phyloP scores from a whole-genome alignment of 768 basidiomycete genomes.

The Termitomyces sp. region DNA sequence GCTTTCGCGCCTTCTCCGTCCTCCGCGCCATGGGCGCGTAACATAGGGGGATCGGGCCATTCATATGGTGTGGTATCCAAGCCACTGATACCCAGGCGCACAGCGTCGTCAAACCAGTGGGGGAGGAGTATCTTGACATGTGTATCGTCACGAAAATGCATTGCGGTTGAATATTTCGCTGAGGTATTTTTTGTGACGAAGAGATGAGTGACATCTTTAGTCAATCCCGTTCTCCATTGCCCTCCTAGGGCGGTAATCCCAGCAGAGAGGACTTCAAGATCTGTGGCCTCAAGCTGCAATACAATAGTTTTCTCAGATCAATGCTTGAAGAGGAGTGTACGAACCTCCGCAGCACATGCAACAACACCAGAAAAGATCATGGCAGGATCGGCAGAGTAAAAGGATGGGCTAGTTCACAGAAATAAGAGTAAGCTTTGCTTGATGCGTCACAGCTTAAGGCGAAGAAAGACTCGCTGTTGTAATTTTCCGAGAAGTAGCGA shows the following conservation, averaged over 20 bases:
- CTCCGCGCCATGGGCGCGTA: slow-evolving; percentile 29
- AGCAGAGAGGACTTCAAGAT: slow-evolving; percentile 71
- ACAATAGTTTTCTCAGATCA: not conserved
- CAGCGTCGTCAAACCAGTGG: slow-evolving; percentile 88
- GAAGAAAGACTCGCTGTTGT: slow-evolving; percentile 46
- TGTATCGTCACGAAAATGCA: slow-evolving; percentile 59
- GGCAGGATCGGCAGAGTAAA: slow-evolving; percentile 74
- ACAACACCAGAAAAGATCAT: slow-evolving; percentile 84
- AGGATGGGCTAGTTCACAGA: slow-evolving; percentile 39
- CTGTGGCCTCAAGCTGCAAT: slow-evolving; percentile 54
- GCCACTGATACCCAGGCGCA: slow-evolving; percentile 51
- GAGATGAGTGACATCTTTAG: slow-evolving; percentile 85
- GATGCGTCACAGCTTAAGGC: not conserved
- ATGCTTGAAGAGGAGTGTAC: slow-evolving; percentile 14
- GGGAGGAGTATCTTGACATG: slow-evolving; percentile 75
- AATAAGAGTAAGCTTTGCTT: not conserved
- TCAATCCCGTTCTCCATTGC: slow-evolving; percentile 74
- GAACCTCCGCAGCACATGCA: slow-evolving; percentile 67
- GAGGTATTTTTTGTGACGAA: slow-evolving; percentile 58
- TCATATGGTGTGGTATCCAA: slow-evolving; percentile 58
- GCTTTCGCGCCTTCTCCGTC: slow-evolving; percentile 15
- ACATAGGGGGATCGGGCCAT: slow-evolving; percentile 70
- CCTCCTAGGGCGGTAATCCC: slow-evolving; percentile 79
- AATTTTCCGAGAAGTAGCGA: slow-evolving; percentile 54
- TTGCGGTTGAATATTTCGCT: slow-evolving; percentile 49